Evolutionary conservation across 305 asterid genomes (phyloP).

Genomic region (Fraxinus dipetala): DNA sequence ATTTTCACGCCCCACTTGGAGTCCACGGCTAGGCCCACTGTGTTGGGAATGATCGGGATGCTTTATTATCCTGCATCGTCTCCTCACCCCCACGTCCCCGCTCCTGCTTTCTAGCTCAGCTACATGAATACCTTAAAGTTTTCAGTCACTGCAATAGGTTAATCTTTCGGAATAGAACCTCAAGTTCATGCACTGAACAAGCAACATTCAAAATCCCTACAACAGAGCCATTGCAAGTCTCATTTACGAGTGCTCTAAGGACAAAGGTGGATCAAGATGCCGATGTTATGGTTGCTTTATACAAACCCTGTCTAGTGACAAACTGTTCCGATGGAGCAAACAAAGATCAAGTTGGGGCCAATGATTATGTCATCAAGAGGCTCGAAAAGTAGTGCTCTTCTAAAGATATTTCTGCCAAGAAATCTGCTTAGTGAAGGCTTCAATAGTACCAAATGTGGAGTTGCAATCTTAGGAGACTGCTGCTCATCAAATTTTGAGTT

Average conservation of each 20-base stretch:
- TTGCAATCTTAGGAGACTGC: constrained; percentile 50
- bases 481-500: constrained; percentile 62
- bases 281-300: constrained; percentile 62
- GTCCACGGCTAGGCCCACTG: constrained; percentile 71
- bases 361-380: constrained; percentile 66
- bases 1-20: constrained; percentile 79
- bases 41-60: constrained; percentile 52
- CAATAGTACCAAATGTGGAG: constrained; percentile 60
- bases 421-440: constrained; percentile 48
- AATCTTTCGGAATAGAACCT: neutral
- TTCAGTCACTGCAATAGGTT: neutral
- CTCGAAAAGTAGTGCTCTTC: constrained; percentile 66
- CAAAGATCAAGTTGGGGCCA: constrained; percentile 57
- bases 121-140: neutral
- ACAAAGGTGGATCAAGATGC: constrained; percentile 55
- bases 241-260: constrained; percentile 54
- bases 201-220: constrained; percentile 55
- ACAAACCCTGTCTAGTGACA: constrained; percentile 60
- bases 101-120: constrained; percentile 65
- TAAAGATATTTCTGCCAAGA: constrained; percentile 56
- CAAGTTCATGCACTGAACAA: constrained; percentile 26
- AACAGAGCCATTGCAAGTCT: constrained; percentile 48
- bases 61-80: constrained; percentile 47
- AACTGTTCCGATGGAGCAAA: constrained; percentile 56
- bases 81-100: constrained; percentile 56